phyloP scores from a whole-genome alignment of 2,329 filamentous ascomycete genomes.

The Aspergillus hiratsukae region DNA sequence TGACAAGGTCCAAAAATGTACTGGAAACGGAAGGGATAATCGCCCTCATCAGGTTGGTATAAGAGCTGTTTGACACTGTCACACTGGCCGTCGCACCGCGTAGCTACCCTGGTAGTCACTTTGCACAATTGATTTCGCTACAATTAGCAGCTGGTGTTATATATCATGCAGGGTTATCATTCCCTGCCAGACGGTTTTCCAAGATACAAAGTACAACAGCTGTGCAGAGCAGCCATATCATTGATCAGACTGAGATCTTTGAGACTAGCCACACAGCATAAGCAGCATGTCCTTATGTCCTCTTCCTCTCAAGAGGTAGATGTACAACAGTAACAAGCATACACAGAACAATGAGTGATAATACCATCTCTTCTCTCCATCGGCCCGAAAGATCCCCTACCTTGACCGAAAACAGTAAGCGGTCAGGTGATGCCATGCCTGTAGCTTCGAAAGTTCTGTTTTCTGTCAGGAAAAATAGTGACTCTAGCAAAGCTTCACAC shows the following conservation, averaged over 20 bases:
- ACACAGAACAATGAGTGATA: neutral
- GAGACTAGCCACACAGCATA: no score
- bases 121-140: no score
- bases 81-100: no score
- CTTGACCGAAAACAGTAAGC: neutral
- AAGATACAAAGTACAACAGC: no score
- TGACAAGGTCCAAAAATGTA: neutral
- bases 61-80: neutral
- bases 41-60: neutral
- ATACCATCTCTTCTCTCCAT: neutral
- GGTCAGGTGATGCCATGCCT: conserved; percentile 14
- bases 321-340: neutral
- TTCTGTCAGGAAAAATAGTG: neutral
- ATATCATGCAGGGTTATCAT: neutral
- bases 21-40: neutral
- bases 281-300: neutral
- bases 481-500: neutral
- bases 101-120: no score
- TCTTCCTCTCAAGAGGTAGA: no score
- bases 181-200: no score
- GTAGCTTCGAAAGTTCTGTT: conserved; percentile 14
- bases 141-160: no score
- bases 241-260: no score
- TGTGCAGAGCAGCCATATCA: no score
- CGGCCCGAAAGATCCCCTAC: neutral